Base-by-base conservation (phyloP, 2,329 filamentous ascomycete species). In the Calonectria henricotiae region DNA sequence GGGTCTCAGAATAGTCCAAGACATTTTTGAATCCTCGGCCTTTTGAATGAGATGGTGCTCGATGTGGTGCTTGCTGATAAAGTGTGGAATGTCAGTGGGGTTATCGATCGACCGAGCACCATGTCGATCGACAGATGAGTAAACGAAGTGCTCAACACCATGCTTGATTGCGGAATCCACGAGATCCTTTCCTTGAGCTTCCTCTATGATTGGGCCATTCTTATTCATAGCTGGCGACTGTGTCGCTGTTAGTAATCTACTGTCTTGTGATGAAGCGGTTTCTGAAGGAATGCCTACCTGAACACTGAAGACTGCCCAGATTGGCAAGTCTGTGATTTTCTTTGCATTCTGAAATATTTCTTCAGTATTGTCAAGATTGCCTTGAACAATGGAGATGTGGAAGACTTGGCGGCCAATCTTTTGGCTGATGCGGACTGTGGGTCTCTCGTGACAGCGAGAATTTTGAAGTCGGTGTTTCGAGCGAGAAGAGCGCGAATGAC, bases 291-390 rank as follows among this genome's bases (percentile, higher is more conserved):
- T 39, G 37, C 80, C 54, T 71, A 89, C 83, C 80, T 91, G 89
- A 0, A 92, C 88, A 51, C 86, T 88, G 78, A 88, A 92, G 3
- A 91, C 89, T 7, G 89, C 89, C 87, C 88, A 90, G 32, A 90
- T 83, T 1, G 82, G 81, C 20, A 62, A 54, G 20, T 9, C 37
- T 32, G 67, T 60, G 4, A 68, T 67, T 9, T 67, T 67, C 64
- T 80, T 71, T 6, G 84, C 86, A 32, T 81, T 81, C 39, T 80
- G 73, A 73, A 92, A 91, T 20, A 91, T 85, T 0, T 77, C 80
- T 0, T 82, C 79, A 0, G 85, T 79, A 44, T 90, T 82, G 64
- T 88, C 82, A 13, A 92, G 81, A 71, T 92, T 83, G 8, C 90
- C 90, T 74, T 90, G 81, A 4, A 92, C 84, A 1, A 92, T 73